Percentiles rank a stretch among this genome's conserved stretches.
Conservation (phyloP, 352 stramenopile genomes). For the Nothophytophthora sp. region DNA sequence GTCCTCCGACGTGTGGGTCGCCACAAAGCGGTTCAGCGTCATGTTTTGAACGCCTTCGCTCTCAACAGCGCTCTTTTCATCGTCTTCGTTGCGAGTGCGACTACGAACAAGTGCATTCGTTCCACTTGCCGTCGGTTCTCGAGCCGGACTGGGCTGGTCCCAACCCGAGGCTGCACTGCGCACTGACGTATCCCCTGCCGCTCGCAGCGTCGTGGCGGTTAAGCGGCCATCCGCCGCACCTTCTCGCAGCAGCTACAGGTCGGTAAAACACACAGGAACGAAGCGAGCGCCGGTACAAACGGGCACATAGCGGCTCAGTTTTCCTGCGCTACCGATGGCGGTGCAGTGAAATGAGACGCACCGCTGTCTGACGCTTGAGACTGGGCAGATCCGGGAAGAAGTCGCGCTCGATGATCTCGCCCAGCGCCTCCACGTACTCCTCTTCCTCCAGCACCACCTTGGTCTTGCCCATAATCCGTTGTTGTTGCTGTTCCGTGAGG, state of each 20-base stretch:
- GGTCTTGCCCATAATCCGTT: conserved; percentile 25
- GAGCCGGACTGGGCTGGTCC: conserved; percentile 58
- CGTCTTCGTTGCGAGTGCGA: neutral
- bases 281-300: no score
- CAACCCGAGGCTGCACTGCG: conserved; percentile 38
- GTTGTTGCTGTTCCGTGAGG: no score
- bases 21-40: conserved; percentile 78
- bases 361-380: conserved; percentile 59
- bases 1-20: conserved; percentile 85
- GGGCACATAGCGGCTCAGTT: no score
- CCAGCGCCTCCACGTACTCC: conserved; percentile 71
- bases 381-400: conserved; percentile 80
- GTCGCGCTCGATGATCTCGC: conserved; percentile 84
- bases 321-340: neutral
- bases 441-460: conserved; percentile 82
- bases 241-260: conserved; percentile 27
- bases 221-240: conserved; percentile 15
- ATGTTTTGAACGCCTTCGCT: conserved; percentile 19
- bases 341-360: conserved; percentile 8
- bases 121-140: neutral
- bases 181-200: conserved; percentile 13
- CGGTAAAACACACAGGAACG: neutral
- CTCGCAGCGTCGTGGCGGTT: conserved; percentile 24
- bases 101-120: neutral
- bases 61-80: conserved; percentile 1